phyloP scores from a whole-genome alignment of 495 filamentous ascomycete genomes.

The Tuber brumale region DNA sequence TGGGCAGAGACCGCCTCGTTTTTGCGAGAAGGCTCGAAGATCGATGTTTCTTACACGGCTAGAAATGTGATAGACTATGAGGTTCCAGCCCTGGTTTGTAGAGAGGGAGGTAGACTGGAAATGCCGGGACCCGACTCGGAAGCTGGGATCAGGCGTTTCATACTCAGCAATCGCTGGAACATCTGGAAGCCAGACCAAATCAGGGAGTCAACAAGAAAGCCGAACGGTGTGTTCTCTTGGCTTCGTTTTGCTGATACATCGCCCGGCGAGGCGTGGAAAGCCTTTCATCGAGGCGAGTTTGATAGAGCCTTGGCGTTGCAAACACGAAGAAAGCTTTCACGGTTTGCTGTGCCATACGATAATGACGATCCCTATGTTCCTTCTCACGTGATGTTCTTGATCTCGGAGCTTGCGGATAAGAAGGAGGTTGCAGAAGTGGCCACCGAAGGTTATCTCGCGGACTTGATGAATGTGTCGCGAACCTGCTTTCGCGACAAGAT shows the following conservation, averaged over 20 bases:
- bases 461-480: conserved; percentile 72
- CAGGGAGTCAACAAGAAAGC: conserved; percentile 49
- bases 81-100: conserved; percentile 70
- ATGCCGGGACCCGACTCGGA: conserved; percentile 67
- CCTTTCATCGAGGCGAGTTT: conserved; percentile 56
- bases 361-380: conserved; percentile 56
- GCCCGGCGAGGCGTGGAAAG: conserved; percentile 59
- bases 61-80: conserved; percentile 78
- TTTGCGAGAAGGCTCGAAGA: conserved; percentile 72
- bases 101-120: conserved; percentile 66
- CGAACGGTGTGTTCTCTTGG: conserved; percentile 73
- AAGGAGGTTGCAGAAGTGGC: conserved; percentile 64
- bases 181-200: conserved; percentile 82
- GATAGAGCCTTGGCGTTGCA: conserved; percentile 42
- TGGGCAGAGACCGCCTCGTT: conserved; percentile 95
- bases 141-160: conserved; percentile 70
- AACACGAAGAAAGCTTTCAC: conserved; percentile 37
- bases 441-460: conserved; percentile 62
- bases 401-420: conserved; percentile 62
- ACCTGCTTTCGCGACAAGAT: conserved; percentile 60
- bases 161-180: conserved; percentile 72
- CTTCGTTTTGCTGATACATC: conserved; percentile 78
- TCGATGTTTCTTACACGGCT: conserved; percentile 79
- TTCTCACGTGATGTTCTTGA: conserved; percentile 70
- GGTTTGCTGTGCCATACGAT: conserved; percentile 55